Base-by-base conservation (phyloP, 305 asterid species). In the Fraxinus nigra region DNA sequence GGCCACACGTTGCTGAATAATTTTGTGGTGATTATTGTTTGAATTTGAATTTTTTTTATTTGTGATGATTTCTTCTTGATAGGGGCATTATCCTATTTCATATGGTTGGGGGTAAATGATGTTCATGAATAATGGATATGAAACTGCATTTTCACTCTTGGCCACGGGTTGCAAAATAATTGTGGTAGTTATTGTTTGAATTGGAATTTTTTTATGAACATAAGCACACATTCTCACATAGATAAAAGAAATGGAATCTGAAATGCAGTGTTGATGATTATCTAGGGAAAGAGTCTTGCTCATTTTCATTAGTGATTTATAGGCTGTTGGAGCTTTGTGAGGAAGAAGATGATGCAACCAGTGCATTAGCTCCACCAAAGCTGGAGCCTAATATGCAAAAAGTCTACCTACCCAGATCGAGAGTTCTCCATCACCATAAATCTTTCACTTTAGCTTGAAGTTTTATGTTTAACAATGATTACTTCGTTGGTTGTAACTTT, bases 311-410 rank as follows among this genome's bases (percentile, higher is more conserved):
- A 3, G 98, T 93, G 56, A 92, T 96, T 84, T 84, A 78, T 83
- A 90, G 95, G 81, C 90, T 96, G 87, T 84, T 96, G 89, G 97
- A 93, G 85, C 93, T 91, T 40, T 91, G 84, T 88, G 99, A 96
- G 76, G 99, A 92, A 90, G 98, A 94, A 84, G 99, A 96, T 93
- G 99, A 96, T 81, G 99, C 98, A 83, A 96, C 95, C 72, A 94
- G 98, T 86, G 90, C 81, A 75, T 89, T 96, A 87, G 92, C 93
- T 85, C 90, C 95, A 5, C 95, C 97, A 61, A 96, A 94, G 91
- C 90, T 98, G 67, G 98, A 93, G 56, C 95, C 94, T 32, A 97
- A 87, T 87, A 87, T 85, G 4, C 94, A 84, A 56, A 93, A 90
- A 84, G 89, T 76, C 86, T n/a, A n/a, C n/a, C n/a, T n/a, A n/a